Evolutionary conservation across 2,329 filamentous ascomycete species (phyloP), one percentile per base, ranked within the genome.

Genomic region (Fusarium caatingaense): DNA sequence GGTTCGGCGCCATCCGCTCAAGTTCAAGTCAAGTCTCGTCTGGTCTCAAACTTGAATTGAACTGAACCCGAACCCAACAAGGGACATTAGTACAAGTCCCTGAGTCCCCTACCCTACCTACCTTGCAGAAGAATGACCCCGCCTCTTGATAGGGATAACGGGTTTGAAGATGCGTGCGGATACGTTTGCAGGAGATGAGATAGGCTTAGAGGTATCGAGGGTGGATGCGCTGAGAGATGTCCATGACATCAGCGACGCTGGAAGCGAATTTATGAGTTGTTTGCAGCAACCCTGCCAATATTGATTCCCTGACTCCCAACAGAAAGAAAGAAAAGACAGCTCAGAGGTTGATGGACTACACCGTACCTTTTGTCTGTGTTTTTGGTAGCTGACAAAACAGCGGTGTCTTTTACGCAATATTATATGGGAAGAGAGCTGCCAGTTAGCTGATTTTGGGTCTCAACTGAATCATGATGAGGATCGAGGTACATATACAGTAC

Each of bases 321-420:
- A 61, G 15, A 42, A 7, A 46, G 23, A 21, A 7, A n/a, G 20
- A 54, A 55, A 25, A 25, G 12, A 37, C 28, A 54, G 32, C 42
- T 58, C 48, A 54, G 32, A 30, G 27, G n/a, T 30, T 45, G 60
- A 58, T 58, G 58, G 53, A 49, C 45, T 40, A 64, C 58, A 49
- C 50, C 45, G 50, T 58, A 55, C n/a, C 30, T 60, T 13, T 28
- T 41, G 49, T 40, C 27, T n/a, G 18, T 18, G 13, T 25, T 50
- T 28, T 41, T 16, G 34, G 12, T 20, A 44, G 42, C 42, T 56
- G 18, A 68, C 53, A 45, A 69, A 70, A 70, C 45, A 60, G 62
- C 62, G 66, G 67, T 69, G 67, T 69, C 67, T 66, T 69, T 59
- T 62, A 48, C 67, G 50, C 41, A 69, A 59, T 37, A 28, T 28